Conservation (phyloP, 179 eudicot species). For the Beta corolliflora region DNA sequence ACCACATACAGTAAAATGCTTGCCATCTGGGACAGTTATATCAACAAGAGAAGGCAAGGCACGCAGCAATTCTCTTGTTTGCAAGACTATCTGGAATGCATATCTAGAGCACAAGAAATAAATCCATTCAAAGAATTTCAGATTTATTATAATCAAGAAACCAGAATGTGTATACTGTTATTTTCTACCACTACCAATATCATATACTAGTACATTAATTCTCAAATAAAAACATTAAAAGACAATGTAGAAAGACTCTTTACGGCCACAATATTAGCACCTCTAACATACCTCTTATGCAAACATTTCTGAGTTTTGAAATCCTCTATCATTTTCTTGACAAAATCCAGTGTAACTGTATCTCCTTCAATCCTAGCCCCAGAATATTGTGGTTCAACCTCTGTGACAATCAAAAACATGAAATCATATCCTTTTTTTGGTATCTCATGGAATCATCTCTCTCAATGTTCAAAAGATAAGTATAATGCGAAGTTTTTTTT, state of each 20-base stretch:
- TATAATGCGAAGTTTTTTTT: background rate
- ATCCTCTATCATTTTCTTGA: slow-evolving; percentile 93
- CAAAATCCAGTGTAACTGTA: slow-evolving; percentile 78
- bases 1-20: slow-evolving; percentile 96
- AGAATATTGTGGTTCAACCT: slow-evolving; percentile 92
- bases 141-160: slow-evolving; percentile 3
- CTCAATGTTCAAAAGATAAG: background rate
- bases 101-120: slow-evolving; percentile 51
- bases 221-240: background rate
- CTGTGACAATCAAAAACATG: slow-evolving; percentile 32
- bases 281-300: slow-evolving; percentile 68
- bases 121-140: background rate
- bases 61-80: slow-evolving; percentile 84
- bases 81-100: slow-evolving; percentile 93
- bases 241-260: background rate
- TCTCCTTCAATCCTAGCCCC: slow-evolving; percentile 99
- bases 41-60: slow-evolving; percentile 97
- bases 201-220: background rate
- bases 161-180: background rate
- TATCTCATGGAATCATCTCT: background rate
- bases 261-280: background rate
- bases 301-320: slow-evolving; percentile 82
- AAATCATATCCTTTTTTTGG: background rate
- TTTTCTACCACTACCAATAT: background rate
- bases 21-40: slow-evolving; percentile 77